Base-by-base conservation (phyloP, 495 filamentous ascomycete genomes). In the Hypoxylon cercidicola region DNA sequence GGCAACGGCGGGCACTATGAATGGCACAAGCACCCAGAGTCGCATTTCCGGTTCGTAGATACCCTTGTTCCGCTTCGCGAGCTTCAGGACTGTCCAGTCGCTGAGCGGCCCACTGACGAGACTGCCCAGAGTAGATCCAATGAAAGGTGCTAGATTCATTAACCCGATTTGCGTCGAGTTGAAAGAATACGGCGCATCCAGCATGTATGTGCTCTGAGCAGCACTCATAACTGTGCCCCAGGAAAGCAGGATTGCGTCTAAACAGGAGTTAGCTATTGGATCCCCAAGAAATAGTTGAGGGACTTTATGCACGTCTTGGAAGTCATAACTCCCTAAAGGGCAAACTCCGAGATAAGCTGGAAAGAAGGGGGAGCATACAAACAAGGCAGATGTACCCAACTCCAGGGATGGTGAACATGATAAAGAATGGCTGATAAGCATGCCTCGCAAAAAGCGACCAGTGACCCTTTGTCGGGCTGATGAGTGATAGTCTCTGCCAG, bases 31-130 rank as follows among this genome's bases (percentile, higher is more conserved):
- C 19, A 49, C 28, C 46, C 46, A 75, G 10, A 80, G 72, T 39
- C 77, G 74, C 66, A 77, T 75, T 56, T 81, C 79, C 0, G 78
- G 70, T 58, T 82, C 79, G 32, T 75, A 74, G 28, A 81, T 70
- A 49, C 78, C 79, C 7, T 69, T 67, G 40, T 81, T 79, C 20
- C 69, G 71, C 49, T 76, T 76, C 3, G 80, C 66, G 18, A 73
- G 75, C 34, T 59, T 70, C 40, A 78, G 49, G 40, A 80, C 77
- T 4, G 70, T 76, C 70, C 75, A 68, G 54, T 83, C 81, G 20
- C 77, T 73, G 10, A 82, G 21, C 7, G 73, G 61, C 1, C 79
- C 79, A 9, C 76, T 74, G 25, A 74, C 77, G 5, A 78, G 12
- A 4, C 73, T 49, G 0, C 80, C 80, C 37, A 82, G 60, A 0